phyloP scores from a whole-genome alignment of 768 basidiomycete genomes.

The Cubamyces lactineus region DNA sequence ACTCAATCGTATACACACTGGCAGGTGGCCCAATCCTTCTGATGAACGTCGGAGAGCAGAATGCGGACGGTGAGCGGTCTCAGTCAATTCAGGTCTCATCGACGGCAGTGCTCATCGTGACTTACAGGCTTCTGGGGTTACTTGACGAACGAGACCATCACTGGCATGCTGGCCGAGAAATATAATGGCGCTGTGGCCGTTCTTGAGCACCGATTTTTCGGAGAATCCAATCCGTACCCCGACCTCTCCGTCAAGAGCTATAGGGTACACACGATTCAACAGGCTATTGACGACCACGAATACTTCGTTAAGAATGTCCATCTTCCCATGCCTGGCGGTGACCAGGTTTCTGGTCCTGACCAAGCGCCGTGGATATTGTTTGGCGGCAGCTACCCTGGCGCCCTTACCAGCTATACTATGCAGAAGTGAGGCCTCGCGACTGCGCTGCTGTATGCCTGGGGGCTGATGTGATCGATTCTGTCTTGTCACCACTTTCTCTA shows the following conservation, averaged over 20 bases:
- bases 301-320: constrained; percentile 66
- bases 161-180: constrained; percentile 64
- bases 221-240: constrained; percentile 65
- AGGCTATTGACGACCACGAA: constrained; percentile 69
- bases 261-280: constrained; percentile 62
- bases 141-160: constrained; percentile 62
- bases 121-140: constrained; percentile 47
- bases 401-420: constrained; percentile 64
- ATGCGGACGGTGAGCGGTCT: constrained; percentile 46
- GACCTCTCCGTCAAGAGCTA: constrained; percentile 61
- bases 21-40: constrained; percentile 60
- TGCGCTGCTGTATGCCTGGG: no score
- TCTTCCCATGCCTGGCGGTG: constrained; percentile 66
- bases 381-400: constrained; percentile 45
- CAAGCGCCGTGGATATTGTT: constrained; percentile 43
- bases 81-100: constrained; percentile 22
- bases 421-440: constrained; percentile 49
- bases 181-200: constrained; percentile 62
- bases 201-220: constrained; percentile 70
- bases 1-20: no score
- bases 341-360: constrained; percentile 53
- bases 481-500: constrained; percentile 27
- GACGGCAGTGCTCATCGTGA: no score
- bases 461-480: not conserved
- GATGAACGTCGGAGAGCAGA: constrained; percentile 65